Base-by-base conservation (phyloP, 331 rosid species). In the Pyracantha coccinea region DNA sequence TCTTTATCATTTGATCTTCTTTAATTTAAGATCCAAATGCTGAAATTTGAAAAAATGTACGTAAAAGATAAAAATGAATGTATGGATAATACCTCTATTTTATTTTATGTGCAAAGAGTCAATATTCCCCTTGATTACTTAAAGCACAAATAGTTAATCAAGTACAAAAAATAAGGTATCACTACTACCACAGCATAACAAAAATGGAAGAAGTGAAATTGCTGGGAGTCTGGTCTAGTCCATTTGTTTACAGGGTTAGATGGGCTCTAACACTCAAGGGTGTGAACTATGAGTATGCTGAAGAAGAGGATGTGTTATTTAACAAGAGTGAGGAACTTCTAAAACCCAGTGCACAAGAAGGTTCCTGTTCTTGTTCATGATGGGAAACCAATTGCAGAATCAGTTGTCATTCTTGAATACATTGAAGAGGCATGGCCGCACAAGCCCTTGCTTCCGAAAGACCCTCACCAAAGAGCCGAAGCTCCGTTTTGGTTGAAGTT, bases 401-500 rank as follows among this genome's bases (percentile, higher is more conserved):
- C 81, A 11, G 5, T 52, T 7, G n/a, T 62, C 24, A 78, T 71
- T 17, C 72, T 82, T 31, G 68, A 82, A 45, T 82, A 55, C 66
- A 82, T 82, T 27, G 83, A 82, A 55, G 80, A 82, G 32, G 66
- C 67, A 41, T 82, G 79, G 86, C 78, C 78, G 1, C 55, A 33
- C 8, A 66, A 69, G 20, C 80, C 88, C 2, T 59, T 85, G 72
- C 80, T 85, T 31, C 84, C 86, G 2, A 65, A 32, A 25, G 80
- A 82, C 20, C 66, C 86, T 54, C 38, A 69, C 70, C 67, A 76
- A 21, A 85, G 75, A 44, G 86, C 89, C 64, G 16, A 58, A 17
- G 86, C 84, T 14, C 71, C 82, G 1, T 78, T 85, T 38, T 85
- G 87, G 87, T 27, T 69, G 8, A 73, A 79, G 6, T 73, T 29